These are phyloP conservation scores for Eucalyptus marginata DNA, from an alignment of 345 rosid genomes.

Conservation along the genomic window DNA sequence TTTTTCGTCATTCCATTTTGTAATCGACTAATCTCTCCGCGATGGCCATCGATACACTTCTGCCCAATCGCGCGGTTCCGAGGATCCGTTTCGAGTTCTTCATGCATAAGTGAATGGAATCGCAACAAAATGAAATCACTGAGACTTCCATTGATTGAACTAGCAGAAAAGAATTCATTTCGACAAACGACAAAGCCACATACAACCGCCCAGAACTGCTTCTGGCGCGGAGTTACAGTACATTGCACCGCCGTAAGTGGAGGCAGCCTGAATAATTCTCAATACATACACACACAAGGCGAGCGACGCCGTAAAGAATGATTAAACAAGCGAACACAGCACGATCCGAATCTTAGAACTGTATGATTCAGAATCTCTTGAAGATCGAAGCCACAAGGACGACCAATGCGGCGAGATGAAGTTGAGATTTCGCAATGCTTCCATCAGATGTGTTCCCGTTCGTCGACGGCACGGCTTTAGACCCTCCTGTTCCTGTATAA, in stretches of 20 bases:
- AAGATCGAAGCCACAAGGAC: not conserved
- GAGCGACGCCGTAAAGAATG: not conserved
- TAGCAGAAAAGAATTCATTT: not conserved
- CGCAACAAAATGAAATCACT: not conserved
- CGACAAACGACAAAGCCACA: not conserved
- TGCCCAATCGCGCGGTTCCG: not conserved
- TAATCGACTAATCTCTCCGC: not conserved
- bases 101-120: not conserved
- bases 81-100: not conserved
- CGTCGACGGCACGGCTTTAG: slow-evolving; percentile 6
- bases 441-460: slow-evolving; percentile 4
- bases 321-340: not conserved
- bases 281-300: not conserved
- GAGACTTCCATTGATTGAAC: not conserved
- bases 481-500: slow-evolving; percentile 8
- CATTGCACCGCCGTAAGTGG: not conserved
- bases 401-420: not conserved
- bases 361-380: not conserved
- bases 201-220: not conserved
- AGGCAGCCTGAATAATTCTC: not conserved
- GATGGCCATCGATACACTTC: not conserved
- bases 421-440: not conserved
- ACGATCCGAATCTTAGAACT: not conserved
- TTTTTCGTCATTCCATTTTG: not conserved
- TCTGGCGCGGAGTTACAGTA: not conserved